phyloP scores from a whole-genome alignment of 805 yeast genomes.

The Lachancea waltii region DNA sequence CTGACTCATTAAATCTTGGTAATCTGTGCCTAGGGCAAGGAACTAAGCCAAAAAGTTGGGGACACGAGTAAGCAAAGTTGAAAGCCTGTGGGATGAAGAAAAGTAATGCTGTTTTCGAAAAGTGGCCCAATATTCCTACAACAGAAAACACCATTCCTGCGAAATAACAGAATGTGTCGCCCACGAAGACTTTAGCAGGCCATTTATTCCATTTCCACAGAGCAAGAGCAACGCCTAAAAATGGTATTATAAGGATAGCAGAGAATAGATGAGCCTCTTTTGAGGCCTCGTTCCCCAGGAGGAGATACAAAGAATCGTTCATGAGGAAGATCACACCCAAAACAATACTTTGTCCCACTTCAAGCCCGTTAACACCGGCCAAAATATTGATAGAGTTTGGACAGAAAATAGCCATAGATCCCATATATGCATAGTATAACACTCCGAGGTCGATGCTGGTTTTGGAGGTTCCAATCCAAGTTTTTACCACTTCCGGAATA shows the following conservation, averaged over 20 bases:
- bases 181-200: conserved; percentile 92
- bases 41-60: conserved; percentile 79
- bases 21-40: conserved; percentile 95
- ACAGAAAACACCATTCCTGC: conserved; percentile 99
- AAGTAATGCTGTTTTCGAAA: conserved; percentile 82
- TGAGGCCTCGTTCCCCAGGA: conserved; percentile 49
- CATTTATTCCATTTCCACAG: conserved; percentile 76
- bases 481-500: conserved; percentile 62
- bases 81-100: conserved; percentile 87
- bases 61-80: conserved; percentile 85
- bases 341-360: conserved; percentile 89
- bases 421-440: conserved; percentile 85
- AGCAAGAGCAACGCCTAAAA: conserved; percentile 76
- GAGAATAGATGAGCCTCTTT: conserved; percentile 79
- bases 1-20: conserved; percentile 64
- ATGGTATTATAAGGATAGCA: conserved; percentile 72
- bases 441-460: conserved; percentile 63
- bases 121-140: conserved; percentile 93
- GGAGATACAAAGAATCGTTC: conserved; percentile 70
- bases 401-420: conserved; percentile 82
- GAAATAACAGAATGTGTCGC: conserved; percentile 96
- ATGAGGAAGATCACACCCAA: conserved; percentile 61
- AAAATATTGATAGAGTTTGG: conserved; percentile 93
- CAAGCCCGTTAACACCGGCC: conserved; percentile 95
- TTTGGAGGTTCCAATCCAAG: conserved; percentile 31